phyloP scores from a whole-genome alignment of 2,329 filamentous ascomycete species.

The Claviceps sorghi region DNA sequence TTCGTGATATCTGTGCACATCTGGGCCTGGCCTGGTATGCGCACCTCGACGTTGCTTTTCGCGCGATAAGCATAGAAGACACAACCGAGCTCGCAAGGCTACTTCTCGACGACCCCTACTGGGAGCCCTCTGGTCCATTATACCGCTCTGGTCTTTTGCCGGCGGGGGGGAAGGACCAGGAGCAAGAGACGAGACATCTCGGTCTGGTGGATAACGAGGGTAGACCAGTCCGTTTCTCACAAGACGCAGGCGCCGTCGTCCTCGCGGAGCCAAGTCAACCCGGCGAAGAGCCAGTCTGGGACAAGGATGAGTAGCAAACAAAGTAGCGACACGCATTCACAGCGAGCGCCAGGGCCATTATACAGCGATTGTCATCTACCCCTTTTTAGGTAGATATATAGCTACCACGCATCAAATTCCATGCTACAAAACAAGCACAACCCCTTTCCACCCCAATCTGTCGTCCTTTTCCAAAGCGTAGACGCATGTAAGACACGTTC shows the following conservation, averaged over 20 bases:
- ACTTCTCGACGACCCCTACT: constrained; percentile 29
- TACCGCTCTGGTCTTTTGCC: neutral
- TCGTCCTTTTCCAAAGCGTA: no score
- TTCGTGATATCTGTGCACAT: constrained; percentile 27
- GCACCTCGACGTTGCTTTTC: constrained; percentile 18
- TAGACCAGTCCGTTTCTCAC: neutral
- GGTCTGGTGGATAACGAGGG: constrained; percentile 7
- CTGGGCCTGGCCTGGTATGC: constrained; percentile 25
- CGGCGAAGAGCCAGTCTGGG: constrained; percentile 2
- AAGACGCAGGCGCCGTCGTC: neutral
- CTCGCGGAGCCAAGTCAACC: constrained; percentile 2
- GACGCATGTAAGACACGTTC: no score
- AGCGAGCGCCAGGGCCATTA: no score
- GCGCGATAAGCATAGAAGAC: constrained; percentile 19
- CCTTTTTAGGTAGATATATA: neutral
- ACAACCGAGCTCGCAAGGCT: constrained; percentile 24
- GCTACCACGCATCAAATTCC: neutral
- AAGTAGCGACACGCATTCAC: no score
- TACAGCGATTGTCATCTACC: neutral
- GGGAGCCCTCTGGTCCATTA: constrained; percentile 13
- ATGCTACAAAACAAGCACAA: no score
- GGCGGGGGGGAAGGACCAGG: neutral
- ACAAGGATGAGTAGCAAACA: neutral
- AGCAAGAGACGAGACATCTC: constrained; percentile 1
- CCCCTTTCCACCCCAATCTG: no score